These are phyloP conservation scores for Metarhizium humberi DNA, from an alignment of 2,329 filamentous ascomycete genomes.

Conservation along the genomic window DNA sequence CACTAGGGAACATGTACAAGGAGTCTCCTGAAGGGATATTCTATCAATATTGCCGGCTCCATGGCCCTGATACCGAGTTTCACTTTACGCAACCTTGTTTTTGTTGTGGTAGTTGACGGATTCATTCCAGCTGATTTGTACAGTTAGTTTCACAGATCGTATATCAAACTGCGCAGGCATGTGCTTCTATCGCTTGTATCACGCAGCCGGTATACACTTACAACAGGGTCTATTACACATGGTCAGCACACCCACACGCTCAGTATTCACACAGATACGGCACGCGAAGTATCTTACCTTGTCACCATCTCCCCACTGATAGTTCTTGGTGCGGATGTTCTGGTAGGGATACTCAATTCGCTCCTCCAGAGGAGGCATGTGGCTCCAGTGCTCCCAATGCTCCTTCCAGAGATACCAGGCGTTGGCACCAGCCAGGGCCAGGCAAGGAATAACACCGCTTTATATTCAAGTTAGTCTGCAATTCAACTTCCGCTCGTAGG, in stretches of 20 bases:
- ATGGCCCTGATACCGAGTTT: conserved; percentile 10
- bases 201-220: conserved; percentile 15
- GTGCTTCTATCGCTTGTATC: not conserved
- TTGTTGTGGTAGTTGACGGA: conserved; percentile 96
- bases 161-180: not conserved
- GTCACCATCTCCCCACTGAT: conserved; percentile 88
- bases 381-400: conserved; percentile 93
- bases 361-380: conserved; percentile 82
- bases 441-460: conserved; percentile 66
- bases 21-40: conserved; percentile 17
- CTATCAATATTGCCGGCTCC: conserved; percentile 13
- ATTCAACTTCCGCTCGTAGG: conserved; percentile 6
- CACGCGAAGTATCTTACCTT: conserved; percentile 49
- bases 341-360: conserved; percentile 90
- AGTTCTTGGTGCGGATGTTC: conserved; percentile 97
- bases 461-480: conserved; percentile 5
- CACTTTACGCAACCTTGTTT: conserved; percentile 53
- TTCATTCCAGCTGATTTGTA: conserved; percentile 69
- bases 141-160: not conserved
- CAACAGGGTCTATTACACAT: conserved; percentile 41
- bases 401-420: conserved; percentile 87
- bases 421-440: conserved; percentile 67
- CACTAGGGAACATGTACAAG: conserved; percentile 24
- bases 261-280: not conserved
- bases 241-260: not conserved